phyloP scores from a whole-genome alignment of 192 early-diverging fungal genomes.

The Backusella tuberculispora region DNA sequence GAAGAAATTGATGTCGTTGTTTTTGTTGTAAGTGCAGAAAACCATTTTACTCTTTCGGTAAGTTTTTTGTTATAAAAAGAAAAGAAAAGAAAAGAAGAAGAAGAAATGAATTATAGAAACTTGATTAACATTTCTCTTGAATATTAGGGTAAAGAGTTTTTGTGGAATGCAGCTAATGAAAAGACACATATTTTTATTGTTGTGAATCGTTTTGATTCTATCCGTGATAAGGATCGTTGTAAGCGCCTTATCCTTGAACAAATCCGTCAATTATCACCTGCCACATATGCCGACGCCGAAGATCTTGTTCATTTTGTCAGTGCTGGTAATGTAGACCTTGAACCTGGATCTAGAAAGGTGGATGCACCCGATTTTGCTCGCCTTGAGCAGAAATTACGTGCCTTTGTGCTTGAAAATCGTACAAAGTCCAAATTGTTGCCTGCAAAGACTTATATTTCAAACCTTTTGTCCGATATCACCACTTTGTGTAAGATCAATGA shows the following conservation, averaged over 20 bases:
- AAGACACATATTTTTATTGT: slow-evolving; percentile 99
- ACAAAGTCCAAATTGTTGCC: slow-evolving; percentile 93
- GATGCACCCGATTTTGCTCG: slow-evolving; percentile 68
- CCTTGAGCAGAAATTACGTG: slow-evolving; percentile 85
- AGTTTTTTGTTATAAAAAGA: slow-evolving; percentile 31
- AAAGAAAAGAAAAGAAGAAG: too few relatives aligned
- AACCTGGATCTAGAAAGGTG: slow-evolving; percentile 37
- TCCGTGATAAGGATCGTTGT: slow-evolving; percentile 93
- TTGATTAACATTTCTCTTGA: not conserved
- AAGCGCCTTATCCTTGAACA: slow-evolving; percentile 93
- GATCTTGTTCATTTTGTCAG: slow-evolving; percentile 98
- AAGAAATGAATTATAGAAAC: too few relatives aligned
- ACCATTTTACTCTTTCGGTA: slow-evolving; percentile 97
- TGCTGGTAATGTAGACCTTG: slow-evolving; percentile 55
- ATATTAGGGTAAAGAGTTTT: slow-evolving; percentile 89
- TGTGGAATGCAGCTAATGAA: slow-evolving; percentile 96
- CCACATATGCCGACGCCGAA: slow-evolving; percentile 86
- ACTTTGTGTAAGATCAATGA: slow-evolving; percentile 75
- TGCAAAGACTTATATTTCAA: slow-evolving; percentile 87
- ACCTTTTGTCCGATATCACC: slow-evolving; percentile 82
- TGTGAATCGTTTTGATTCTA: slow-evolving; percentile 96
- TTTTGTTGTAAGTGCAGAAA: slow-evolving; percentile 99
- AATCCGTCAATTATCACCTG: slow-evolving; percentile 92
- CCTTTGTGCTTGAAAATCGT: slow-evolving; percentile 98
- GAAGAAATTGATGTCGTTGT: slow-evolving; percentile 99